Evolutionary conservation across 305 asterid species (phyloP).

Genomic region (Fraxinus sp.): DNA sequence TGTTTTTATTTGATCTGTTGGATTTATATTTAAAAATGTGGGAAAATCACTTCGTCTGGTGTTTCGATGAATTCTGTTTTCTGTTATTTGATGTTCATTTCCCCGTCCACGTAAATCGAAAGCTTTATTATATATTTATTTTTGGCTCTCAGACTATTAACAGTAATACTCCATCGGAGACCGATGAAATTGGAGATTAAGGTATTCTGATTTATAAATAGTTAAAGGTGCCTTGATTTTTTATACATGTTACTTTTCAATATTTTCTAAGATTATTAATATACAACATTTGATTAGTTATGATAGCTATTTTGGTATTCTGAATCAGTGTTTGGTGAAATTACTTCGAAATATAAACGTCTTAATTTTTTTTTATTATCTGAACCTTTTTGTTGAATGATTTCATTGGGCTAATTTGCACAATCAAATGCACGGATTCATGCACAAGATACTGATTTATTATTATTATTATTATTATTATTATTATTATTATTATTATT

Average conservation of each 20-base stretch:
- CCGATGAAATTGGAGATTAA: background rate
- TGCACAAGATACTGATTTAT: background rate
- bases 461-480: background rate
- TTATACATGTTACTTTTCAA: background rate
- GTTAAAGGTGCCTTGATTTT: background rate
- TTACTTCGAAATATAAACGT: background rate
- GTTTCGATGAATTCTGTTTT: too few species aligned
- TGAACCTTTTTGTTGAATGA: background rate
- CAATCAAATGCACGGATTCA: background rate
- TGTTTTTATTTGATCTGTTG: too few species aligned
- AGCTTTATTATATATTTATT: too few species aligned
- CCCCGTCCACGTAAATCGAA: background rate
- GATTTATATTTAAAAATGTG: too few species aligned
- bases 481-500: background rate
- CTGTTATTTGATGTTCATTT: too few species aligned
- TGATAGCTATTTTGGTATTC: slow-evolving; percentile 1
- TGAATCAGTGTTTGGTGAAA: slow-evolving; percentile 13
- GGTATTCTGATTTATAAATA: background rate
- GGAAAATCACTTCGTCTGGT: too few species aligned
- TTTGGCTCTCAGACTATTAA: background rate
- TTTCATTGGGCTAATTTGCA: background rate
- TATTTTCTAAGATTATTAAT: background rate
- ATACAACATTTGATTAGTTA: background rate
- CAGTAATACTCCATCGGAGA: background rate
- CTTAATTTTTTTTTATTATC: background rate